These are phyloP conservation scores for Trifolium subterraneum DNA, from an alignment of 306 rosid species.

Conservation along the genomic window DNA sequence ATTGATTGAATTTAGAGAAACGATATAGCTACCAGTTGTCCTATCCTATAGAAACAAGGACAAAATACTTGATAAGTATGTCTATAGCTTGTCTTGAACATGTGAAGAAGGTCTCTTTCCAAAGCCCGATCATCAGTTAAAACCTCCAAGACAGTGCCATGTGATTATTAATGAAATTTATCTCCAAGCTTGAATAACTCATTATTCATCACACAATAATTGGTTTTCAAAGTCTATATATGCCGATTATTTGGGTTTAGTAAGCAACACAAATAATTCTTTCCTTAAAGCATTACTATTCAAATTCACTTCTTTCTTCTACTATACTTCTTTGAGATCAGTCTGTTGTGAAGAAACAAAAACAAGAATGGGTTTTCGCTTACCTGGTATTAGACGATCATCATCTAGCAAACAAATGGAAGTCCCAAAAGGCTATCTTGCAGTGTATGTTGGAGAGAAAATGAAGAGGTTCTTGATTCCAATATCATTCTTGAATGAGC, in stretches of 20 bases:
- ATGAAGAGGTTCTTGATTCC: slow-evolving; percentile 55
- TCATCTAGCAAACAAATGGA: slow-evolving; percentile 28
- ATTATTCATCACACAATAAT: slow-evolving; percentile 12
- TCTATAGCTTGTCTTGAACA: slow-evolving; percentile 12
- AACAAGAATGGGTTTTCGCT: slow-evolving; percentile 45
- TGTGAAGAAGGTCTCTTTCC: neutral
- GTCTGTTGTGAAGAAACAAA: slow-evolving; percentile 13
- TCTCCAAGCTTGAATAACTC: slow-evolving; percentile 4
- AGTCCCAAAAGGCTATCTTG: slow-evolving; percentile 56
- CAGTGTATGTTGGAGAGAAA: slow-evolving; percentile 61
- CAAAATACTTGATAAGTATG: slow-evolving; percentile 28
- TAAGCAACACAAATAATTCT: slow-evolving; percentile 33
- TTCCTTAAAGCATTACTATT: neutral
- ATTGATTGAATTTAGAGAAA: slow-evolving; percentile 1
- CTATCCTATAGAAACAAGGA: neutral
- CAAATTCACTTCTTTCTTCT: neutral
- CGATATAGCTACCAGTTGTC: neutral
- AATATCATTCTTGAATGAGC: slow-evolving; percentile 46
- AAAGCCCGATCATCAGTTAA: neutral
- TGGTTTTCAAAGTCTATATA: slow-evolving; percentile 23
- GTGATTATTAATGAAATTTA: slow-evolving; percentile 33
- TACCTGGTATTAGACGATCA: slow-evolving; percentile 40
- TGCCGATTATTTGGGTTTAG: neutral
- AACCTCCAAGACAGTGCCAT: slow-evolving; percentile 17
- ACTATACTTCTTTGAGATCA: slow-evolving; percentile 15